Evolutionary conservation across 495 filamentous ascomycete genomes (phyloP), one percentile per base, ranked within the genome.

Genomic region (Penicillium turbatum): DNA sequence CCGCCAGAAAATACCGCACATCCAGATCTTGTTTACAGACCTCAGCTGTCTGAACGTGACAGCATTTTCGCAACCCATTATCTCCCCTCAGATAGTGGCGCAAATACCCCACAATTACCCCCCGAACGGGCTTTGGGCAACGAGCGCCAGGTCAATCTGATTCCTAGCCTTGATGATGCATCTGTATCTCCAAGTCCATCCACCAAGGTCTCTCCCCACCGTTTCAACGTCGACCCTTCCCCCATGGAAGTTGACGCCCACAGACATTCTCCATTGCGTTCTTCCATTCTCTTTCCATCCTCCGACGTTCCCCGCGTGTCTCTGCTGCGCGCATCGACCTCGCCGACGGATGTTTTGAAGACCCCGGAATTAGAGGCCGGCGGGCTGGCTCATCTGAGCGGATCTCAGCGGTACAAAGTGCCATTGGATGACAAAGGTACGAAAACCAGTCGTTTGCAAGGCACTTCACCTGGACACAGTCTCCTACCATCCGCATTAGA

Each of bases 61-160:
- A 82, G 78, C 63, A 85, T 85, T 64, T 84, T 84, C 59, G 82
- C 82, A 38, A 83, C 81, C 1, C 77, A 82, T 53, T 85, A 84
- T 60, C 66, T 78, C 0, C 71, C 70, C 37, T 73, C 77, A 38
- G 79, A 79, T 51, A 78, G 69, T 58, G 72, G 64, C 57, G 66
- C 66, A 41, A 71, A 59, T 61, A 74, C 78, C 60, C 79, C 82
- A 54, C 72, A 74, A 57, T 66, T 79, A 38, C 73, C 69, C 43
- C 72, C 79, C 37, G 61, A 65, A 40, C 59, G 58, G 53, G 64
- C 64, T 48, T 46, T 54, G 36, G 57, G 71, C 46, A 63, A 71
- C 71, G 64, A 65, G 24, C 56, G 54, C 34, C 64, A 63, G 40
- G 61, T 65, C 44, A 60, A 56, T 49, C 42, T 65, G 53, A 72